A percentile compares a stretch with the other conserved stretches of the same genome.
Conservation (phyloP, 176 grass and related monocot genomes). For the Sorghum bicolor region DNA sequence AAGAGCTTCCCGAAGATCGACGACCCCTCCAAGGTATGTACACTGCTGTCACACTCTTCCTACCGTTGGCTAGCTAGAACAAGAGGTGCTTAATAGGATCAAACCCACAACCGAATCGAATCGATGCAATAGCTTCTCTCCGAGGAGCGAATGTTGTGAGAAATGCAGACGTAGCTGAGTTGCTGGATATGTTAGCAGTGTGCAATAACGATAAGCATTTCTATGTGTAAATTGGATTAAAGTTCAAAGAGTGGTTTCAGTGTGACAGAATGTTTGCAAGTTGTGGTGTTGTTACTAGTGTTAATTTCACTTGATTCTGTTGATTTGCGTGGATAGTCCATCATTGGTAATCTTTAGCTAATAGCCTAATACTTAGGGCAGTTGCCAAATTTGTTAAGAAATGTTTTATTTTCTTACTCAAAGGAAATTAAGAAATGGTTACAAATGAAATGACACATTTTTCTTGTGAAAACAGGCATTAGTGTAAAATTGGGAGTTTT, state of each 20-base stretch:
- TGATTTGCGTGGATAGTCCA: not conserved
- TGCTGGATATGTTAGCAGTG: not conserved
- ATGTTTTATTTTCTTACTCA: not conserved
- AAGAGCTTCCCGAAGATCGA: slow-evolving; percentile 51
- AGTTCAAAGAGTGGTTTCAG: not conserved
- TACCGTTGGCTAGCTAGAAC: not conserved
- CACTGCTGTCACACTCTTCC: no score
- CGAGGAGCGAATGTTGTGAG: not conserved
- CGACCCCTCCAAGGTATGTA: slow-evolving; percentile 43
- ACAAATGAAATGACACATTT: not conserved
- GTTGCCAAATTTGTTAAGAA: not conserved
- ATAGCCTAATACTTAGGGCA: not conserved
- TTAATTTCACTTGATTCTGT: slow-evolving; percentile 9
- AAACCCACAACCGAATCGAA: not conserved
- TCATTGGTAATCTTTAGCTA: not conserved
- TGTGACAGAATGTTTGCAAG: not conserved
- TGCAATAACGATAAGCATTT: slow-evolving; percentile 1
- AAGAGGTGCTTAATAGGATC: not conserved
- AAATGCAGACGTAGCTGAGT: not conserved
- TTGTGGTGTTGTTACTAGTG: not conserved
- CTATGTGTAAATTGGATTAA: not conserved
- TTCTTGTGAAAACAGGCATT: not conserved
- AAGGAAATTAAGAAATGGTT: not conserved
- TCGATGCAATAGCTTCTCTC: not conserved
- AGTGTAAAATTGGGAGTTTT: not conserved